A percentile compares a stretch with the other conserved stretches of the same genome.
Conservation (phyloP, 2,329 filamentous ascomycete genomes). For the Fusarium clavum region DNA sequence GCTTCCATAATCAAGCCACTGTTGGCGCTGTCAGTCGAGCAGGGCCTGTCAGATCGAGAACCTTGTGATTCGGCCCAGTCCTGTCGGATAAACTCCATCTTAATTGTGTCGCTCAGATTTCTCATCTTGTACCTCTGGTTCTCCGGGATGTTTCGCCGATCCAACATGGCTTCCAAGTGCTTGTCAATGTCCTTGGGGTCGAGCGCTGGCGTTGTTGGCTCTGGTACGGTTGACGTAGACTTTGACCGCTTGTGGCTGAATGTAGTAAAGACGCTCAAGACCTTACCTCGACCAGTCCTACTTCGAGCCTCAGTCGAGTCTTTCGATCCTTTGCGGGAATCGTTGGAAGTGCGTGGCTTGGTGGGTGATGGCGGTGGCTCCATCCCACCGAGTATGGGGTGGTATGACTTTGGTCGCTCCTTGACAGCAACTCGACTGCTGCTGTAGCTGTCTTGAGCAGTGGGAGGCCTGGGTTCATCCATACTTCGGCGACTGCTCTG, state of each 20-base stretch:
- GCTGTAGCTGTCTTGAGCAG: conserved; percentile 36
- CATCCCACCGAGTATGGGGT: conserved; percentile 48
- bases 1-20: conserved; percentile 50
- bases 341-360: conserved; percentile 38
- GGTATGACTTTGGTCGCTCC: conserved; percentile 64
- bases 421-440: conserved; percentile 48
- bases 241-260: conserved; percentile 55
- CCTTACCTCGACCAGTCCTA: conserved; percentile 57
- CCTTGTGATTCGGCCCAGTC: conserved; percentile 79
- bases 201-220: conserved; percentile 62
- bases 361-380: conserved; percentile 40
- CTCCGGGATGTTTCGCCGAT: conserved; percentile 91
- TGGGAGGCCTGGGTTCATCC: conserved; percentile 39
- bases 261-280: conserved; percentile 55
- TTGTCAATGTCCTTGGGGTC: conserved; percentile 66
- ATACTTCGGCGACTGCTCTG: conserved; percentile 43
- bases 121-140: conserved; percentile 96
- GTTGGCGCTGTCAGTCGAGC: conserved; percentile 59
- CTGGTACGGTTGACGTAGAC: conserved; percentile 45
- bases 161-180: conserved; percentile 74
- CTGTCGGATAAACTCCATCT: conserved; percentile 94
- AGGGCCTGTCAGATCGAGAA: conserved; percentile 58
- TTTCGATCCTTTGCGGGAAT: conserved; percentile 44
- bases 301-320: conserved; percentile 46
- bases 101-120: conserved; percentile 87